Evolutionary conservation across 1,139 yeast species (phyloP), one percentile per base, ranked within the genome.

Genomic region (Geotrichum macrosporum): DNA sequence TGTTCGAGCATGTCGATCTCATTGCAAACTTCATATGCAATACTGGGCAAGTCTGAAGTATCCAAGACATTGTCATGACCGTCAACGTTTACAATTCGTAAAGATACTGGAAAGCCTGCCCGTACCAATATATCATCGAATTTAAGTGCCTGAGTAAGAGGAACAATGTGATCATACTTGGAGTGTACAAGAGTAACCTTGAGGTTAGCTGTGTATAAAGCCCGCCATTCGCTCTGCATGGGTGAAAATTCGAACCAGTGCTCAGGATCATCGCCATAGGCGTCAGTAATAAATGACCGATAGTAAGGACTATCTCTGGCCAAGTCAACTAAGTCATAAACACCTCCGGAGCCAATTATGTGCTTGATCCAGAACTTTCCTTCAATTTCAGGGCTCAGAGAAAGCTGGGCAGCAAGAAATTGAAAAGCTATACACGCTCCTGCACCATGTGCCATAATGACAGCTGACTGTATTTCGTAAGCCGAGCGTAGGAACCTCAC

Each of bases 401-500:
- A 78, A 53, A 19, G 80, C 57, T 32, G 50, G 5, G 53, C 49
- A 6, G 54, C 49, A 16, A 51, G 37, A 24, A 46, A 56, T 58
- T 84, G 89, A 34, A 82, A 68, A 1, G 75, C 71, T 42, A 85
- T 60, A 1, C 84, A 78, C 2, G 88, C 85, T 1, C 95, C 94
- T 2, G 80, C 92, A 0, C 92, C 83, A 62, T 84, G 94, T 0
- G 94, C 95, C 18, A 76, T 69, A 8, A 78, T 49, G 52, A 68
- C 70, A 8, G 71, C 53, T 6, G 64, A 52, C 8, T 55, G 50
- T 5, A 78, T 60, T 5, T 53, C 51, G 36, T 59, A 56, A 21
- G 60, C 56, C 13, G 52, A 36, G 13, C 52, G 33, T 3, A 70
- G 53, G 18, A 58, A 55, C 10, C 57, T 47, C 5, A 83, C 55